Evolutionary conservation across 495 filamentous ascomycete genomes (phyloP), one percentile per base, ranked within the genome.

Genomic region (Neurospora africana): DNA sequence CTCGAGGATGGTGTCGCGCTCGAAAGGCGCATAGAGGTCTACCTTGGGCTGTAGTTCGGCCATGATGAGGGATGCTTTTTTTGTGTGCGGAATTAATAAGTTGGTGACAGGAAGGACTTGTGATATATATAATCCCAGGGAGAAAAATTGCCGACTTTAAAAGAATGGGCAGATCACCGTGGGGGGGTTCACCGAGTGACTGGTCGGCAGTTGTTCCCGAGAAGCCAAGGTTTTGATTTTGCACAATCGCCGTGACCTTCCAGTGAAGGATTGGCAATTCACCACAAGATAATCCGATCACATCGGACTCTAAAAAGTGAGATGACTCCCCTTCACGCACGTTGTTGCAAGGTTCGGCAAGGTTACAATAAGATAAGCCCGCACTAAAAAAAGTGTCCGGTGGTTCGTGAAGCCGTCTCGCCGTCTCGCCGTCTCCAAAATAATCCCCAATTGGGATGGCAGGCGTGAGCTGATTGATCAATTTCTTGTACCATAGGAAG

Each of bases 1-100:
- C 73, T 88, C 83, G 61, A 86, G 77, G 33, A 89, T 75, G 4
- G 77, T 82, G 72, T 87, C 85, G 71, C 74, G 76, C 36, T 79
- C 81, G 17, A 83, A 78, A 21, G 83, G 82, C 40, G 83, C 81
- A 23, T 73, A 76, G 68, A 84, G 77, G 75, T 84, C 79, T 21
- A 82, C 74, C 23, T 71, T 65, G n/a, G 72, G 68, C 27, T 69
- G 71, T 39, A 72, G 21, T 39, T 72, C 44, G 15, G 71, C 58
- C 76, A 78, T n/a, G n/a, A n/a, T n/a, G n/a, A n/a, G n/a, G n/a
- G n/a, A n/a, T n/a, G n/a, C n/a, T n/a, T n/a, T n/a, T n/a, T n/a
- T n/a, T n/a, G n/a, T n/a, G n/a, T n/a, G n/a, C n/a, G n/a, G n/a
- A n/a, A n/a, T n/a, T n/a, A n/a, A n/a, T n/a, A n/a, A n/a, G n/a